phyloP scores from a whole-genome alignment of 805 yeast species.

The Kuraishia capsulata region DNA sequence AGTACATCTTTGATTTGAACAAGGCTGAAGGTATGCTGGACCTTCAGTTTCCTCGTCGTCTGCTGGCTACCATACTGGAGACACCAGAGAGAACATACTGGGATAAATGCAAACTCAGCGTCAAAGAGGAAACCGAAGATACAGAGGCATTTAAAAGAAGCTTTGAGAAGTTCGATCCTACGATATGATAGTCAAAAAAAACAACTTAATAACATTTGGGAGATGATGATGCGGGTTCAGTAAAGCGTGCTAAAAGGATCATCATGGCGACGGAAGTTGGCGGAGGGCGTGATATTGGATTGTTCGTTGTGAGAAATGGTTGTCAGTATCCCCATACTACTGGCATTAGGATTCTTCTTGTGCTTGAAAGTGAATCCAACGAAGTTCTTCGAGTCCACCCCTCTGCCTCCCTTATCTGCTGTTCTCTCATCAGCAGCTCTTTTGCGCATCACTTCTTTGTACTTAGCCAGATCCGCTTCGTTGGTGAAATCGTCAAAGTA shows the following conservation, averaged over 20 bases:
- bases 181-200: conserved; percentile 11
- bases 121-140: conserved; percentile 53
- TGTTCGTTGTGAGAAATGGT: conserved; percentile 19
- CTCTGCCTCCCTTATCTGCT: conserved; percentile 53
- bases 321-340: conserved; percentile 23
- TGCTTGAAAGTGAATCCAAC: conserved; percentile 97
- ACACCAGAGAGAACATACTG: conserved; percentile 60
- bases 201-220: too few relatives aligned
- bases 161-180: conserved; percentile 48
- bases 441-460: conserved; percentile 93
- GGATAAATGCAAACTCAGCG: conserved; percentile 67
- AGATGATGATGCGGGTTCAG: not conserved
- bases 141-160: conserved; percentile 51
- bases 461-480: conserved; percentile 95
- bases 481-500: conserved; percentile 96
- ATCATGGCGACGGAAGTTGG: not conserved
- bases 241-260: conserved; percentile 3
- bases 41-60: conserved; percentile 78
- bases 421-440: conserved; percentile 76
- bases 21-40: conserved; percentile 34
- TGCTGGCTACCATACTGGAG: conserved; percentile 54
- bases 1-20: conserved; percentile 20
- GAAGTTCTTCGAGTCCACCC: conserved; percentile 60
- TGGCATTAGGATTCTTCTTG: conserved; percentile 48
- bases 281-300: conserved; percentile 9